Conservation (phyloP, 768 basidiomycete genomes). For the Mycena crocata region DNA sequence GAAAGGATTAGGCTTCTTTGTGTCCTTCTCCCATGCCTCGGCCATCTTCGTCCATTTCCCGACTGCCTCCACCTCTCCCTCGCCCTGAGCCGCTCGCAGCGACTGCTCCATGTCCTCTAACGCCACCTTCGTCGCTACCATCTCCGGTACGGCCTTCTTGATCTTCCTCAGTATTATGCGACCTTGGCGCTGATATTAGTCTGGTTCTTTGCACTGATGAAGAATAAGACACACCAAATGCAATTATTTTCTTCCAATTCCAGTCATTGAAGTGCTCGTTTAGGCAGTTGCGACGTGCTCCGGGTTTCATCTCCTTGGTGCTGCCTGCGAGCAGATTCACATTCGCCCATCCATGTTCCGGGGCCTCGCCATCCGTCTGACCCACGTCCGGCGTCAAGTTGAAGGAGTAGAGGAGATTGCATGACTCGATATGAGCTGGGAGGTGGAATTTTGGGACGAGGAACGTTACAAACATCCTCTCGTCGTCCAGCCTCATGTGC, state of each 20-base stretch:
- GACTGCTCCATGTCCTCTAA: background rate
- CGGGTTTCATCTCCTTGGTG: background rate
- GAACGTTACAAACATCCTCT: background rate
- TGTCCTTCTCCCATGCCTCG: background rate
- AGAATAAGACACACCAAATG: background rate
- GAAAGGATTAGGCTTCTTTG: background rate
- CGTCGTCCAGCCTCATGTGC: background rate
- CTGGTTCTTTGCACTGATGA: background rate
- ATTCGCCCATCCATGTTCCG: background rate
- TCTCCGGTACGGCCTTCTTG: background rate
- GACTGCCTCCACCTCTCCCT: background rate
- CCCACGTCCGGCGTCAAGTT: conserved; percentile 44
- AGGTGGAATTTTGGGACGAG: background rate
- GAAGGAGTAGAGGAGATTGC: conserved; percentile 31
- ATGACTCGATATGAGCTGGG: background rate
- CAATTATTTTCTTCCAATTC: background rate
- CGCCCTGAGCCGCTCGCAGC: background rate
- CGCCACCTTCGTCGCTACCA: background rate
- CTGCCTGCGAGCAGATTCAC: background rate
- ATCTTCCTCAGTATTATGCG: background rate
- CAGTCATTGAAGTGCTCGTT: background rate
- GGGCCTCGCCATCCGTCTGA: conserved; percentile 47
- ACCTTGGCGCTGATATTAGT: background rate
- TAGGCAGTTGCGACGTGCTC: background rate
- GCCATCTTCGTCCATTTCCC: background rate